These are phyloP conservation scores for Candida adriatica DNA, from an alignment of 805 yeast species.

Conservation along the genomic window DNA sequence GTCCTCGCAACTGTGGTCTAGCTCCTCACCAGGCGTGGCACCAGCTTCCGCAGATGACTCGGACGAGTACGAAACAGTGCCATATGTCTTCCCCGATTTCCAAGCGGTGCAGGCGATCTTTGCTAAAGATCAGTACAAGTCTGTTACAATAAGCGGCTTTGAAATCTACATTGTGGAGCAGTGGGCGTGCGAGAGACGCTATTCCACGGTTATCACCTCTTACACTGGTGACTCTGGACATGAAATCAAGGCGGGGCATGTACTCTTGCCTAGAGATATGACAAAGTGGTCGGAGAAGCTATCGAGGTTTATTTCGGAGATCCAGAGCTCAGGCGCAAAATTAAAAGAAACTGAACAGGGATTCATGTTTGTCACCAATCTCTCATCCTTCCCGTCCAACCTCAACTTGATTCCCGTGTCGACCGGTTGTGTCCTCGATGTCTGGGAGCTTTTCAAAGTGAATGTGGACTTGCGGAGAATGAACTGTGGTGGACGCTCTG, in stretches of 20 bases:
- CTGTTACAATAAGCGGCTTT: slow-evolving; percentile 57
- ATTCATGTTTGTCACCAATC: slow-evolving; percentile 67
- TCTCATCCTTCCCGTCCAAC: slow-evolving; percentile 74
- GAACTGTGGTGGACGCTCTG: slow-evolving; percentile 82
- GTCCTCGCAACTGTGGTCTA: too few relatives aligned
- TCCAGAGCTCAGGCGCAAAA: slow-evolving; percentile 58
- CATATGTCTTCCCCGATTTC: slow-evolving; percentile 47
- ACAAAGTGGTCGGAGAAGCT: slow-evolving; percentile 34
- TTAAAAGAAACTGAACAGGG: slow-evolving; percentile 60
- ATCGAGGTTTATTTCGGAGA: slow-evolving; percentile 56
- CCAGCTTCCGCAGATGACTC: background rate
- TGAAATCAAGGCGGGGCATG: slow-evolving; percentile 50
- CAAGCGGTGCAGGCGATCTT: slow-evolving; percentile 43
- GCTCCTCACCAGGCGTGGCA: too few relatives aligned
- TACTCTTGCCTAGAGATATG: slow-evolving; percentile 37
- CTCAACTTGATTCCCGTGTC: slow-evolving; percentile 66
- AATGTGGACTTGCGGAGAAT: slow-evolving; percentile 73
- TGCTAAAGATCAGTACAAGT: slow-evolving; percentile 36
- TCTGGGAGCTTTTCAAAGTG: slow-evolving; percentile 53
- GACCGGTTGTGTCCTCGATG: slow-evolving; percentile 40
- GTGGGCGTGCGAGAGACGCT: slow-evolving; percentile 74
- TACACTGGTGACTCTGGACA: slow-evolving; percentile 82
- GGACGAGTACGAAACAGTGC: slow-evolving; percentile 5
- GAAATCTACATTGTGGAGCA: slow-evolving; percentile 92
- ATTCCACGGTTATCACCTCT: slow-evolving; percentile 64